Base-by-base conservation (phyloP, 208 protist genomes). In the Zelonia costaricensis region DNA sequence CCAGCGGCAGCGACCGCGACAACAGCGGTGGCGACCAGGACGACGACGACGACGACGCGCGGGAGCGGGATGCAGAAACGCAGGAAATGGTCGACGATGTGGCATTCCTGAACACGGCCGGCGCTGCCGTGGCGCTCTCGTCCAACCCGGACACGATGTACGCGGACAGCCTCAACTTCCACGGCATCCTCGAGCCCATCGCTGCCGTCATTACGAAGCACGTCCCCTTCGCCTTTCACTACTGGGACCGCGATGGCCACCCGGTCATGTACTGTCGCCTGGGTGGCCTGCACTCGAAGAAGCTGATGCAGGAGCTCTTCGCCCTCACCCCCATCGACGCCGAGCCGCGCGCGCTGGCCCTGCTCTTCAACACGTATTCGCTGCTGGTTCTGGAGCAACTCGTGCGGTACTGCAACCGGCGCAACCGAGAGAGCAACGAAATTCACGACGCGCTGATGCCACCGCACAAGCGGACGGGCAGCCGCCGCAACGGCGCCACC, bases 251-350 rank as follows among this genome's bases (percentile, higher is more conserved):
- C 9, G 53, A 76, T 20, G 86, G 82, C 4, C 79, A 63, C 46
- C 86, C 86, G 3, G 75, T 90, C n/a, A 58, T 88, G 70, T 92
- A 90, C 54, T 60, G 71, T 28, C 61, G 56, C 0, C 45, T 92
- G 22, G 53, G 53, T 1, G 18, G 35, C 5, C 38, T 92, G 3
- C 44, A 76, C 5, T 69, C 74, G 27, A 72, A 73, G 47, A 31
- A 52, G 23, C 61, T 88, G 15, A 65, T 75, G 44, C 43, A 65
- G 13, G 76, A 81, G 10, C 60, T 92, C 2, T 70, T 69, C n/a
- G 40, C 62, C 9, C 70, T 92, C 15, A 70, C 75, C 35, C 76
- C 85, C 4, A 45, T 88, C 39, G 69, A 73, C 20, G 64, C 73
- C 8, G 55, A 75, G 36, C 76, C 81, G 36, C 71, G 79, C 20